phyloP scores from a whole-genome alignment of 345 rosid species.

The Arabis alpina region DNA sequence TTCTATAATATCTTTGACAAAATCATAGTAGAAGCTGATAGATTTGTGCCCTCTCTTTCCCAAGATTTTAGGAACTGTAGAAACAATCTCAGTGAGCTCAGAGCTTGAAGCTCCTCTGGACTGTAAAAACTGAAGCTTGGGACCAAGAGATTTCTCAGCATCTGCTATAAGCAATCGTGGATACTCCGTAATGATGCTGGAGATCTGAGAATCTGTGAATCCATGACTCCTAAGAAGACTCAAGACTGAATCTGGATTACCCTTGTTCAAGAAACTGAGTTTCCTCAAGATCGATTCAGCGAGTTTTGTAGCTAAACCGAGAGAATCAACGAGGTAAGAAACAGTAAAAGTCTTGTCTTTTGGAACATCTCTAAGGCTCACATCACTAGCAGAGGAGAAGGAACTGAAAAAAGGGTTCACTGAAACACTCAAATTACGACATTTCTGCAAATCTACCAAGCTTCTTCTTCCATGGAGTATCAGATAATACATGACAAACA shows the following conservation, averaged over 20 bases:
- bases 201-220: constrained; percentile 35
- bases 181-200: not conserved
- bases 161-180: constrained; percentile 31
- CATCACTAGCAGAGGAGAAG: not conserved
- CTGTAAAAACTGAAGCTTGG: constrained; percentile 40
- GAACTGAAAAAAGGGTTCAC: not conserved
- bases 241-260: constrained; percentile 21
- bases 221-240: constrained; percentile 34
- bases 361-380: not conserved
- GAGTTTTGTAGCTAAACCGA: constrained; percentile 23
- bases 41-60: not conserved
- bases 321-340: constrained; percentile 31
- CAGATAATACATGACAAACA: constrained; percentile 21
- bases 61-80: constrained; percentile 29
- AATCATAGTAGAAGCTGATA: constrained; percentile 7
- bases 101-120: constrained; percentile 39
- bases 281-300: constrained; percentile 25
- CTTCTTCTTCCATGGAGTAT: constrained; percentile 28
- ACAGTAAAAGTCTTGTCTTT: constrained; percentile 19
- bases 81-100: constrained; percentile 26
- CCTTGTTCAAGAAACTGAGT: not conserved
- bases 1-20: constrained; percentile 17
- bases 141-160: constrained; percentile 29
- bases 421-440: not conserved
- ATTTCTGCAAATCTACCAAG: constrained; percentile 1